Evolutionary conservation across 352 stramenopile genomes (phyloP), one percentile per base, ranked within the genome.

Genomic region (Globisporangium spiculum): DNA sequence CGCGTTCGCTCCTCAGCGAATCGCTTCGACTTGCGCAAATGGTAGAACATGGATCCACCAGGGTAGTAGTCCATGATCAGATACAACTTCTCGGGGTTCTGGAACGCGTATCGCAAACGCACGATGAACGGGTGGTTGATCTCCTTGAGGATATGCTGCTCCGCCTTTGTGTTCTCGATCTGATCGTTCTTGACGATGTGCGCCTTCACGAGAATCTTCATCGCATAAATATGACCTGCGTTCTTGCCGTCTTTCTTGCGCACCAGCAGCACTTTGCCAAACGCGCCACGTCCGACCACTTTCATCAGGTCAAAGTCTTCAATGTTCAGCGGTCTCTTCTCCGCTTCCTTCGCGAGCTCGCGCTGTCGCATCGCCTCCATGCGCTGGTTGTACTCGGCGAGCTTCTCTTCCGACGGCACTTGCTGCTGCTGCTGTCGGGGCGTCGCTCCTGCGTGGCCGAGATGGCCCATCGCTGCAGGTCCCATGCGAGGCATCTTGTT

Each of bases 21-120:
- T 1, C 89, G 78, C 68, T 96, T 96, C 0, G 87, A 95, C 65
- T 95, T 95, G 63, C 87, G 85, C 57, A 97, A 44, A 48, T 96
- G 89, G 69, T 95, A 94, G 72, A 95, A 97, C 86, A 97, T 93
- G 0, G 87, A 95, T 2, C 90, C 90, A 34, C 90, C 90, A 4
- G 90, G 91, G 66, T 98, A 97, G 74, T 98, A 99, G 66, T 99
- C 94, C 86, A 98, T 98, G 59, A 98, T 93, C 62, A 99, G 75
- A 70, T 99, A 99, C 9, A 99, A 73, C 54, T 96, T 95, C 55
- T 97, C 88, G 0, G 84, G 55, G 67, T 94, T 97, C 70, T 97
- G 90, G 73, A 97, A 96, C 5, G 90, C 90, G 65, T 90, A 95
- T 5, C 89, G 88, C 46, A 97, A 63, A 0, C 87, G 89, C 38